These are phyloP conservation scores for Geosmithia putterillii DNA, from an alignment of 2,329 filamentous ascomycete species.

Conservation along the genomic window DNA sequence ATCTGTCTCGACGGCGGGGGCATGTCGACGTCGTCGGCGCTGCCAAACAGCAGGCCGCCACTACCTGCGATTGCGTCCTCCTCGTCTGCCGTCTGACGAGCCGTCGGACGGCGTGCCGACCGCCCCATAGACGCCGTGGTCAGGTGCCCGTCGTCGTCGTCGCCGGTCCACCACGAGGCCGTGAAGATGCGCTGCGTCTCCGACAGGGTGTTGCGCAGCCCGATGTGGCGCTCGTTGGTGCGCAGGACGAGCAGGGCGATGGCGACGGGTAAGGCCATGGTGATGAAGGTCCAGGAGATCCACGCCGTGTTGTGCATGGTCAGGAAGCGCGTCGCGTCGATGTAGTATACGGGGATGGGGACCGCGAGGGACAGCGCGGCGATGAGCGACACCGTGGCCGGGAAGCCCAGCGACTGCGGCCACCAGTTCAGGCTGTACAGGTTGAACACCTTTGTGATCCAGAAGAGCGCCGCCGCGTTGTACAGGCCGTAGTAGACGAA, in stretches of 20 bases:
- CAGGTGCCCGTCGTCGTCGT: slow-evolving; percentile 37
- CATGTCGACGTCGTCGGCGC: neutral
- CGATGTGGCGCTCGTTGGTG: slow-evolving; percentile 50
- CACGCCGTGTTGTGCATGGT: slow-evolving; percentile 53
- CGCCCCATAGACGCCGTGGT: slow-evolving; percentile 19
- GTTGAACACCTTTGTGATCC: slow-evolving; percentile 63
- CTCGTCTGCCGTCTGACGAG: slow-evolving; percentile 5
- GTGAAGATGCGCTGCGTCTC: slow-evolving; percentile 59
- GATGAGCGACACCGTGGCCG: slow-evolving; percentile 49
- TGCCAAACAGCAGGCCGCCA: neutral
- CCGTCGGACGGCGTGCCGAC: slow-evolving; percentile 16
- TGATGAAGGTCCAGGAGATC: slow-evolving; percentile 58
- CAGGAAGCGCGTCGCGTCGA: slow-evolving; percentile 37
- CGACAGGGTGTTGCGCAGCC: slow-evolving; percentile 46
- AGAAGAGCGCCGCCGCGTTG: slow-evolving; percentile 53
- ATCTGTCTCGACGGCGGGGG: neutral
- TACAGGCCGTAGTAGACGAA: slow-evolving; percentile 60
- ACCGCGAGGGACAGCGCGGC: slow-evolving; percentile 45
- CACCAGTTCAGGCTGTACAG: slow-evolving; percentile 62
- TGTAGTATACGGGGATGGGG: slow-evolving; percentile 48
- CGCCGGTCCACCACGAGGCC: slow-evolving; percentile 48
- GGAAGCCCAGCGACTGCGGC: slow-evolving; percentile 52
- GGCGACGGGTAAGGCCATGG: slow-evolving; percentile 57
- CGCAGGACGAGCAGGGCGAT: slow-evolving; percentile 53
- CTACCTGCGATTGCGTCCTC: too few relatives aligned